Evolutionary conservation across 2,329 filamentous ascomycete genomes (phyloP), one percentile per base, ranked within the genome.

Genomic region (Paecilomyces dactylethromorphus): DNA sequence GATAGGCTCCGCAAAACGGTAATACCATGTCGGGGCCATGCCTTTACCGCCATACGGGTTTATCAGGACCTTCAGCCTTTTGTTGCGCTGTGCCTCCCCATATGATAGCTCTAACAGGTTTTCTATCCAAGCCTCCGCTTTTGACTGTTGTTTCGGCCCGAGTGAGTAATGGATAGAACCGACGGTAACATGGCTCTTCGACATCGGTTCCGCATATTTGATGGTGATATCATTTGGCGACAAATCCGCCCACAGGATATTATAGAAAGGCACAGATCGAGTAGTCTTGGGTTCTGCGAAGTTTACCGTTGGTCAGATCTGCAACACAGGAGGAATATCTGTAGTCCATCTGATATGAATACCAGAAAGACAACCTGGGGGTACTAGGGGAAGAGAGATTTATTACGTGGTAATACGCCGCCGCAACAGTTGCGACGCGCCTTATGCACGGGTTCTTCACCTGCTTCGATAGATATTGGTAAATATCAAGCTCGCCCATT

Each of bases 41-140:
- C 93, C 93, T 50, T 91, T 89, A 0, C 94, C 94, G 13, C 92
- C 91, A 67, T 92, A 89, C 0, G 94, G 94, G 73, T 99, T 99
- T 62, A 99, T 82, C 51, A 97, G 79, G 12, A 97, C 87, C 72
- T 94, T 96, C 62, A 94, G 87, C 53, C 91, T 86, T 74, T 92
- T 94, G 59, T 81, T 82, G 56, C 82, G 82, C 67, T 88, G 85
- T 1, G 89, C 83, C 7, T 79, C 77, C 58, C 79, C 87, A 68
- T 96, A 97, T 24, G 92, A 86, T 53, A 82, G 81, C 35, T 85
- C 78, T 21, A 96, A 71, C 33, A 97, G 80, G 56, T 77, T 79
- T 29, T 81, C 78, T 39, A 87, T 77, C 86, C 91, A 97, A 58
- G 71, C 66, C 54, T 82, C 78, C 8, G 81, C 76, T n/a, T 81